Evolutionary conservation across 2,329 filamentous ascomycete genomes (phyloP).

Genomic region (Macrophomina pseudophaseolina): DNA sequence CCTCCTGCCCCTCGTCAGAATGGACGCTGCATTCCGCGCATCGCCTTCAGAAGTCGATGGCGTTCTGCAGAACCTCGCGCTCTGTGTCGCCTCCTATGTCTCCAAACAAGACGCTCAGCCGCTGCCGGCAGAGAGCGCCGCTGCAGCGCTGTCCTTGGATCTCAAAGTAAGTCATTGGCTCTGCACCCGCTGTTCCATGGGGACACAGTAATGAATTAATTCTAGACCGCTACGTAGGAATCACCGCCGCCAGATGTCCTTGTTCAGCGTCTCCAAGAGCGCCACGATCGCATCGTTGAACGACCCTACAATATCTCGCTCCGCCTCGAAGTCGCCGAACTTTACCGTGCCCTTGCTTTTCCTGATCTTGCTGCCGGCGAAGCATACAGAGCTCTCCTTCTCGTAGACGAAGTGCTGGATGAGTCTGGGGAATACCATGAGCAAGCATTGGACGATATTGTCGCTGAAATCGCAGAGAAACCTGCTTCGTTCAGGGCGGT

Average conservation of each 20-base stretch:
- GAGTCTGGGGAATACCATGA: slow-evolving; percentile 85
- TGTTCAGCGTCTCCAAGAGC: neutral
- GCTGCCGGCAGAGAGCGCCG: neutral
- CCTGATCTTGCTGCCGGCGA: slow-evolving; percentile 89
- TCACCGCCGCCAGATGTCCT: neutral
- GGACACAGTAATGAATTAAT: slow-evolving; percentile 26
- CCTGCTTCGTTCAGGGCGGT: neutral
- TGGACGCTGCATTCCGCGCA: slow-evolving; percentile 8
- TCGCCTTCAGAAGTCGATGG: slow-evolving; percentile 3
- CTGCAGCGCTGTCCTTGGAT: slow-evolving; percentile 2
- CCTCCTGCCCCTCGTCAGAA: neutral
- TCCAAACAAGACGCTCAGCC: neutral
- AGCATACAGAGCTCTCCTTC: slow-evolving; percentile 85
- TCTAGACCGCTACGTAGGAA: slow-evolving; percentile 1
- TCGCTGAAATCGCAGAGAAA: neutral
- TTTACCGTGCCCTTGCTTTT: slow-evolving; percentile 78
- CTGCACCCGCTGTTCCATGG: neutral
- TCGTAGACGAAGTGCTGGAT: slow-evolving; percentile 80
- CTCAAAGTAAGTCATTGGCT: slow-evolving; percentile 7
- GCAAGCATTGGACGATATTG: slow-evolving; percentile 61
- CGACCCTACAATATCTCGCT: slow-evolving; percentile 46
- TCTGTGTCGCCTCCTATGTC: slow-evolving; percentile 6
- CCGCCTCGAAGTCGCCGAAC: slow-evolving; percentile 67
- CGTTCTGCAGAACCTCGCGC: slow-evolving; percentile 1
- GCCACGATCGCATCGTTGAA: slow-evolving; percentile 11